Percentiles rank a stretch among this genome's conserved stretches.
phyloP scores from a whole-genome alignment of 2,329 filamentous ascomycete genomes.

The Talaromyces amestolkiae region DNA sequence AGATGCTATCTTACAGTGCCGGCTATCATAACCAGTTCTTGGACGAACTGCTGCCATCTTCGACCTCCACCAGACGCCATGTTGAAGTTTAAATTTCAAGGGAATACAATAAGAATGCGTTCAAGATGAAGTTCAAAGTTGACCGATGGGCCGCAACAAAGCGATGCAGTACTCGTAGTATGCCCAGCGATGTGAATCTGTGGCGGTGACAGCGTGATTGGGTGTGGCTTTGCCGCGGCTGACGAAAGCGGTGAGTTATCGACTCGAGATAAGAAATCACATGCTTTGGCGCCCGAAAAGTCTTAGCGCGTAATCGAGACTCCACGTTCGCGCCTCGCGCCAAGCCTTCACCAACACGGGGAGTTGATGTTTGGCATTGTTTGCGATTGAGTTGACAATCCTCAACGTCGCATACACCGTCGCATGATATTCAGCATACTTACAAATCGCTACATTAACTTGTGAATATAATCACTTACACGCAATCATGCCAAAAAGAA shows the following conservation, averaged over 20 bases:
- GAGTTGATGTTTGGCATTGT: background rate
- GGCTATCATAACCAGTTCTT: slow-evolving; percentile 48
- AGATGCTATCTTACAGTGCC: slow-evolving; percentile 41
- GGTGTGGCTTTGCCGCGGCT: slow-evolving; percentile 20
- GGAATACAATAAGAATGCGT: background rate
- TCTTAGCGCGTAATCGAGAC: slow-evolving; percentile 5
- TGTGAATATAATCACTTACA: background rate
- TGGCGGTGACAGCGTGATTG: slow-evolving; percentile 14
- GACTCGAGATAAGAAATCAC: slow-evolving; percentile 7
- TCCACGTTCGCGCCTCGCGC: slow-evolving; percentile 14
- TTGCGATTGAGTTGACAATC: slow-evolving; percentile 5
- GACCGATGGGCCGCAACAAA: slow-evolving; percentile 14
- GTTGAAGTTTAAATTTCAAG: slow-evolving; percentile 17
- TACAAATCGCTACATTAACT: background rate
- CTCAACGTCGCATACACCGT: background rate
- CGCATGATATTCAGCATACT: slow-evolving; percentile 9
- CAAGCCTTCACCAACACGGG: slow-evolving; percentile 2
- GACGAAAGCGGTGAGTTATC: background rate
- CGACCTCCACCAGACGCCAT: slow-evolving; percentile 46
- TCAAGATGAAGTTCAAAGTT: background rate
- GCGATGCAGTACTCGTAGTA: background rate
- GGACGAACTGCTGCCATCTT: slow-evolving; percentile 48
- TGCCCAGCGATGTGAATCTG: background rate
- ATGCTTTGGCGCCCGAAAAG: slow-evolving; percentile 10
- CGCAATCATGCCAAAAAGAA: slow-evolving; percentile 40